Percentiles rank a stretch among this genome's conserved stretches.
These are phyloP conservation scores for Fusarium odoratissimum DNA, from an alignment of 2,329 filamentous ascomycete species.

Conservation along the genomic window DNA sequence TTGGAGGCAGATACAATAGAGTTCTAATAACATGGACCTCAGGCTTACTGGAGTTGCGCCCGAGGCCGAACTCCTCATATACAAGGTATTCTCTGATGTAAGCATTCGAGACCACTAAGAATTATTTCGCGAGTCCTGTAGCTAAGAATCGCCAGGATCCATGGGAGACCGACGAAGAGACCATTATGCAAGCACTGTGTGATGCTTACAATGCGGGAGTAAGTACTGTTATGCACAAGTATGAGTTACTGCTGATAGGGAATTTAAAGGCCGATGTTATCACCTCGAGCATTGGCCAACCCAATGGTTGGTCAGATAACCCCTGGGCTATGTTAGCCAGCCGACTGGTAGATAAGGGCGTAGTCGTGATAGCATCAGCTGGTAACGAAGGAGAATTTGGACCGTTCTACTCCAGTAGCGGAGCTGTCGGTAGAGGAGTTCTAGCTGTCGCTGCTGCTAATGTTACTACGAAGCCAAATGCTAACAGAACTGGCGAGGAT, in stretches of 20 bases:
- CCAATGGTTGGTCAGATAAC: conserved; percentile 55
- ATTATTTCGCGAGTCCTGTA: neutral
- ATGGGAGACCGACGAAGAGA: conserved; percentile 49
- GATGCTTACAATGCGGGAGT: conserved; percentile 52
- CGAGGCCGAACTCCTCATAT: conserved; percentile 57
- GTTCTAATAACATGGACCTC: conserved; percentile 4
- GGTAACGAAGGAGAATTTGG: conserved; percentile 63
- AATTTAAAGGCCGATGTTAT: conserved; percentile 55
- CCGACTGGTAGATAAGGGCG: conserved; percentile 56
- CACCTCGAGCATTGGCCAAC: conserved; percentile 54
- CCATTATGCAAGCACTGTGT: conserved; percentile 52
- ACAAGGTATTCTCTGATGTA: conserved; percentile 57
- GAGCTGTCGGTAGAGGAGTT: conserved; percentile 50
- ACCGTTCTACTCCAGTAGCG: conserved; percentile 57
- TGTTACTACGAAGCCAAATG: conserved; percentile 57
- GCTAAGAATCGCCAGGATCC: conserved; percentile 35
- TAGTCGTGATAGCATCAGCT: conserved; percentile 62
- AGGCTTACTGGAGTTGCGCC: conserved; percentile 60
- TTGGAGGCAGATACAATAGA: neutral
- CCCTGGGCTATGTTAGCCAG: conserved; percentile 57
- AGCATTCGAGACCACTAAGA: neutral
- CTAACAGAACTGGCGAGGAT: conserved; percentile 43
- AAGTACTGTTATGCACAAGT: neutral
- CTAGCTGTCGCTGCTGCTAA: conserved; percentile 54
- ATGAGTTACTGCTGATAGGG: neutral